Conservation (phyloP, 129 eudicot genomes). For the Gnaphalium uliginosum region DNA sequence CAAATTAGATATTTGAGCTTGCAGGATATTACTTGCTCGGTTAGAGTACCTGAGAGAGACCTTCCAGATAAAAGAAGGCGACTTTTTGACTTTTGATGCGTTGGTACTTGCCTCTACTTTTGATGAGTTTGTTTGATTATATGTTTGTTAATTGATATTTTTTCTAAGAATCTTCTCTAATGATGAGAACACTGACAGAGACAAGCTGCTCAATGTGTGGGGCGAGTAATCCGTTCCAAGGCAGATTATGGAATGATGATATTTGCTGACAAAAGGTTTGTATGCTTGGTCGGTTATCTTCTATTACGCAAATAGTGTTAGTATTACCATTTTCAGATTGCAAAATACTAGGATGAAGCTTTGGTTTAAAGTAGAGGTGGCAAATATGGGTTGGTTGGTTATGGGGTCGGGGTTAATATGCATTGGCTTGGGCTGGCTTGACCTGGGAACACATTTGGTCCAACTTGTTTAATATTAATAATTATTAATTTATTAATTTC, state of each 20-base stretch:
- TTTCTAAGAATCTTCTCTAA: neutral
- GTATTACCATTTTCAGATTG: neutral
- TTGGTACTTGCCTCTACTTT: slow-evolving; percentile 50
- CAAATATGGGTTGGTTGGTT: neutral
- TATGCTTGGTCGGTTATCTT: slow-evolving; percentile 11
- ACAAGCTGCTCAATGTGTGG: slow-evolving; percentile 99
- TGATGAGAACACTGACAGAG: slow-evolving; percentile 49
- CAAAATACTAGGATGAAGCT: slow-evolving; percentile 12
- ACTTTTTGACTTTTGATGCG: slow-evolving; percentile 94
- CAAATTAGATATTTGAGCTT: slow-evolving; percentile 24
- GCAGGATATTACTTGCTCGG: slow-evolving; percentile 94
- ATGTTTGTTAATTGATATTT: neutral
- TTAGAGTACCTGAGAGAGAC: slow-evolving; percentile 93
- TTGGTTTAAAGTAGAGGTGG: slow-evolving; percentile 12
- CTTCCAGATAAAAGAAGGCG: slow-evolving; percentile 98
- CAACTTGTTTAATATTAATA: too few species aligned
- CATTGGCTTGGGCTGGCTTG: neutral
- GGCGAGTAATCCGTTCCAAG: slow-evolving; percentile 95
- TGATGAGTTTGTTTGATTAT: neutral
- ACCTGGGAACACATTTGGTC: too few species aligned
- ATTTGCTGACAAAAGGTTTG: slow-evolving; percentile 97
- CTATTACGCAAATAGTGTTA: neutral
- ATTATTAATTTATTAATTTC: too few species aligned
- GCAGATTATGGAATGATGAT: slow-evolving; percentile 99
- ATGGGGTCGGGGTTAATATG: neutral